Percentiles rank a stretch among this genome's conserved stretches.
These are phyloP conservation scores for Petunia hybrid DNA, from an alignment of 305 asterid genomes.

Conservation along the genomic window DNA sequence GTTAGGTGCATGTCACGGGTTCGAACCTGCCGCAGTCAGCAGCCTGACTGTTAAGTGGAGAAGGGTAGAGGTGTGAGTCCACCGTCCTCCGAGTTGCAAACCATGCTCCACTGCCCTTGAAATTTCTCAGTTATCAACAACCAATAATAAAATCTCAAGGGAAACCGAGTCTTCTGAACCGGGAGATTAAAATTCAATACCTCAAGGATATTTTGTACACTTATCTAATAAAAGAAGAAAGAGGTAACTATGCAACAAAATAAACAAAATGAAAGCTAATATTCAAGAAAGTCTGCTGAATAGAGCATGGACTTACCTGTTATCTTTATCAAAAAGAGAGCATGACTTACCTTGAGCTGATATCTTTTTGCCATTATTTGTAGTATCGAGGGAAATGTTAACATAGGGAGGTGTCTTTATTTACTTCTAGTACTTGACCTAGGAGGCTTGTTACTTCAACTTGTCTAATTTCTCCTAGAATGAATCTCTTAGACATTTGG, in stretches of 20 bases:
- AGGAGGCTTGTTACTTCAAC: constrained; percentile 5
- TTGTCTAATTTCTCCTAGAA: background rate
- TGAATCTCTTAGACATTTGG: background rate
- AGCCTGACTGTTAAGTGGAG: too few species aligned
- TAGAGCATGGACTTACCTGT: background rate
- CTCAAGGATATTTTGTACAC: background rate
- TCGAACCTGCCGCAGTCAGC: too few species aligned
- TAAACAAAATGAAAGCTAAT: background rate
- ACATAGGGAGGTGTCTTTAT: background rate
- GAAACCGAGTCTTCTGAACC: background rate
- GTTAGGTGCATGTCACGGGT: too few species aligned
- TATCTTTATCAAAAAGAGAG: too few species aligned
- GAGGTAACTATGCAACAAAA: background rate
- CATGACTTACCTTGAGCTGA: background rate
- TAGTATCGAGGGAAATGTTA: background rate
- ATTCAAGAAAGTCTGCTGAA: background rate
- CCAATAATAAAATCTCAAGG: background rate
- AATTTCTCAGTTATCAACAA: too few species aligned
- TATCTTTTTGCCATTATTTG: constrained; percentile 4
- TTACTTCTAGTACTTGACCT: constrained; percentile 12
- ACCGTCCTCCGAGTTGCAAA: too few species aligned
- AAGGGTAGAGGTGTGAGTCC: too few species aligned
- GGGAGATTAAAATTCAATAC: background rate
- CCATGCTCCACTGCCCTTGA: too few species aligned
- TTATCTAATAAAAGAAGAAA: background rate